A percentile compares a stretch with the other conserved stretches of the same genome.
phyloP scores from a whole-genome alignment of 176 grass and related monocot genomes.

The Echinochloa phyllopogon region DNA sequence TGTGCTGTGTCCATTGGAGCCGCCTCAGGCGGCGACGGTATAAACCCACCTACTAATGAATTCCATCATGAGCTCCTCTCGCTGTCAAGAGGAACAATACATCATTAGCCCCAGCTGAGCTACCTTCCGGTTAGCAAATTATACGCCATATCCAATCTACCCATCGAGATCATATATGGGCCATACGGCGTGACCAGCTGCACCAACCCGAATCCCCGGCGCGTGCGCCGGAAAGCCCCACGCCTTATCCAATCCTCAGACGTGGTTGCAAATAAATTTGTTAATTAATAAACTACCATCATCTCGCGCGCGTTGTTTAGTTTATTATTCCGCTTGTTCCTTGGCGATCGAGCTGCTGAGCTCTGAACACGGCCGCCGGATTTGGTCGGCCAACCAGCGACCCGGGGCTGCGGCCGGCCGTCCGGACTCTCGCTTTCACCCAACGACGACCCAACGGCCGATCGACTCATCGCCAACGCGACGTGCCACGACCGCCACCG shows the following conservation, averaged over 20 bases:
- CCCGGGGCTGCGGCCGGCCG: background rate
- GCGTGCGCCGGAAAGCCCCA: slow-evolving; percentile 38
- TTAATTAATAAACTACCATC: too few relatives aligned
- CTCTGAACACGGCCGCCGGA: background rate
- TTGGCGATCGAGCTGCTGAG: background rate
- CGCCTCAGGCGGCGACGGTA: background rate
- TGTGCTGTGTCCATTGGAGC: slow-evolving; percentile 19
- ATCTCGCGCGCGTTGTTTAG: background rate
- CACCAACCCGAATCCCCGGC: slow-evolving; percentile 23
- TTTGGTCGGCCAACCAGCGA: slow-evolving; percentile 2
- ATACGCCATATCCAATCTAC: slow-evolving; percentile 9
- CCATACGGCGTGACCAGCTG: background rate
- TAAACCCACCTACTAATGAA: background rate
- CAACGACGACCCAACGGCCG: slow-evolving; percentile 10
- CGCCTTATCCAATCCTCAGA: slow-evolving; percentile 24
- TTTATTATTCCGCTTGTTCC: background rate
- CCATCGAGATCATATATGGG: background rate
- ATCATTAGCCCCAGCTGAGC: background rate
- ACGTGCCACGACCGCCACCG: slow-evolving; percentile 28
- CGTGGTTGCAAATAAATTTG: background rate
- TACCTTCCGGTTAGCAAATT: background rate
- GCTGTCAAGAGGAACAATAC: background rate
- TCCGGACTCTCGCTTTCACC: slow-evolving; percentile 29
- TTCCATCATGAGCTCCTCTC: background rate
- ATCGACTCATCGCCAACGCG: slow-evolving; percentile 40